Evolutionary conservation across 306 rosid species (phyloP), one percentile per base, ranked within the genome.

Genomic region (Vicia faba): DNA sequence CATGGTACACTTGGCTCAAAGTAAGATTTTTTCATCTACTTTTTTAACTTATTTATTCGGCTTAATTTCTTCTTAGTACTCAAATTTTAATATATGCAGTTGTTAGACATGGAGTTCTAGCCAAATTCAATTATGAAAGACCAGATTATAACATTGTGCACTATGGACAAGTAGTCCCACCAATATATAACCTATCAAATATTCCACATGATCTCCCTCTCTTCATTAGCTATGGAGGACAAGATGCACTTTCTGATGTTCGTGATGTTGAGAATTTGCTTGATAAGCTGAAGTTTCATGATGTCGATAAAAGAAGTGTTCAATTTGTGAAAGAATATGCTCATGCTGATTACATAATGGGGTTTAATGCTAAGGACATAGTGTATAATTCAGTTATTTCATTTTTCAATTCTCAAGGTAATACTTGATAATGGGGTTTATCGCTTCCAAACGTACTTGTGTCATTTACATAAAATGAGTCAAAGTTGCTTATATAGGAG

Each of bases 1-100:
- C 84, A 7, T 93, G 92, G 83, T 85, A 39, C 99, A 93, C 75
- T 84, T 93, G 66, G 75, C 96, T 62, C 99, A 93, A 72, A 82
- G 99, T 93, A 86, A 72, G 88, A 46, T 29, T 46, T 63, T 29
- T 15, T 28, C 44, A 12, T 45, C 26, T 38, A 16, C 5, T 35
- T 2, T 18, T 14, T 15, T 61, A 36, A 39, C 15, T 43, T 3
- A 3, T 28, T 25, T 55, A 1, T 26, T 26, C 10, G 2, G 4
- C 23, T 46, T 45, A 45, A 14, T 45, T 6, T 20, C 54, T 45
- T 2, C 4, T 45, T 45, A 46, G 4, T 46, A 8, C 53, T 46
- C 14, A 12, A 41, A 20, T 20, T 20, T 20, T 20, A 20, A 20
- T 20, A 20, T 20, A 59, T 81, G 80, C 86, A 89, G 99, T 41